These are phyloP conservation scores for Camillea tinctor DNA, from an alignment of 2,329 filamentous ascomycete species.

Conservation along the genomic window DNA sequence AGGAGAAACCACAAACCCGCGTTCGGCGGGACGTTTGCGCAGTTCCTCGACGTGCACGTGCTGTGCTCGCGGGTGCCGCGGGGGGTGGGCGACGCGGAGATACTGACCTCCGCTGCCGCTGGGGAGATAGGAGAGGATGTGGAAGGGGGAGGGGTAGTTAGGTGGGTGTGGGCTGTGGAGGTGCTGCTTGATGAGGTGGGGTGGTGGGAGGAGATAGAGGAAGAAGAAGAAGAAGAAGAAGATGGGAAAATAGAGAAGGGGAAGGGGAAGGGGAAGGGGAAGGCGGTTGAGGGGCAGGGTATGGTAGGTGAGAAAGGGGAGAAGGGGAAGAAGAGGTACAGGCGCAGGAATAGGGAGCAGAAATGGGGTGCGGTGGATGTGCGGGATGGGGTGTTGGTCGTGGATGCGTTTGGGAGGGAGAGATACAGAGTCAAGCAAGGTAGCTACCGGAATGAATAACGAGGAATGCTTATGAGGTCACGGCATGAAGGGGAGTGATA, in stretches of 20 bases:
- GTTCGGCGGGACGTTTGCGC: conserved; percentile 54
- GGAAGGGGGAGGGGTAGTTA: conserved; percentile 12
- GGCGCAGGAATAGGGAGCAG: conserved; percentile 45
- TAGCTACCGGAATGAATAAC: not conserved
- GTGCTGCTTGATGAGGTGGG: conserved; percentile 52
- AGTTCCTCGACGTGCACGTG: conserved; percentile 55
- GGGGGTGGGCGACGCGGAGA: conserved; percentile 39
- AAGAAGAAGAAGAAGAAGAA: not conserved
- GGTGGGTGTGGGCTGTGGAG: conserved; percentile 47
- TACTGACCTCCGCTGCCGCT: conserved; percentile 19
- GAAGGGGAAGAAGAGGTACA: conserved; percentile 14
- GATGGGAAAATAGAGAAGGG: not conserved
- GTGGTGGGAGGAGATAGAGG: conserved; percentile 37
- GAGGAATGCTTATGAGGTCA: too few species aligned
- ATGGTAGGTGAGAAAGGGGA: too few species aligned
- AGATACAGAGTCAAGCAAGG: conserved; percentile 1
- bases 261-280: not conserved
- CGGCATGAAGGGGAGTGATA: not conserved
- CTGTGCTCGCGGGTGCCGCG: conserved; percentile 47
- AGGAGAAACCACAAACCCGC: conserved; percentile 41
- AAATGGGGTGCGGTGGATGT: conserved; percentile 52
- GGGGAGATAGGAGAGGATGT: not conserved
- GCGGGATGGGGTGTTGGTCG: conserved; percentile 35
- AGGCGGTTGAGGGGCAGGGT: too few species aligned
- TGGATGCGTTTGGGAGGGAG: conserved; percentile 36